A percentile compares a stretch with the other conserved stretches of the same genome.
Conservation (phyloP, 129 eudicot genomes). For the Deinandra increscens region DNA sequence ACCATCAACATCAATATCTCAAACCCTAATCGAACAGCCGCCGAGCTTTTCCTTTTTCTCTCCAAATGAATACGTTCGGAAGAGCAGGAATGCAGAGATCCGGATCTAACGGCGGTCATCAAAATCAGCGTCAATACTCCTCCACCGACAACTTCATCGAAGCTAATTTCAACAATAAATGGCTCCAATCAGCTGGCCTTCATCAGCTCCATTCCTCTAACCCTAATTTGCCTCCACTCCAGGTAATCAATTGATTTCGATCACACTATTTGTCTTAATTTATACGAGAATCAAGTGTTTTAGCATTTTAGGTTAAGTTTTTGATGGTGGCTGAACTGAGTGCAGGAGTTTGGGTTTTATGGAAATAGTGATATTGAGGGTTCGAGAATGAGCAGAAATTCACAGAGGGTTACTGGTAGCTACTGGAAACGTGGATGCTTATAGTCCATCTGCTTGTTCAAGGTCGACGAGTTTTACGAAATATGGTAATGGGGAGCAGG, state of each 20-base stretch:
- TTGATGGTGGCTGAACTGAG: background rate
- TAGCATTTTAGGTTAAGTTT: background rate
- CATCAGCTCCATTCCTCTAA: slow-evolving; percentile 59
- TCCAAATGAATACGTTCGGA: slow-evolving; percentile 50
- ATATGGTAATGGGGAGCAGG: slow-evolving; percentile 48
- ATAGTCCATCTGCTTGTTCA: slow-evolving; percentile 38
- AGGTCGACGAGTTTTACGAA: slow-evolving; percentile 45
- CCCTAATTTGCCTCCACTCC: slow-evolving; percentile 35
- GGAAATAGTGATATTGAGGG: slow-evolving; percentile 18
- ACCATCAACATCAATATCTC: slow-evolving; percentile 4
- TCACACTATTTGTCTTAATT: too few relatives aligned
- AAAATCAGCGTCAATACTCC: slow-evolving; percentile 39
- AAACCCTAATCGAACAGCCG: slow-evolving; percentile 25
- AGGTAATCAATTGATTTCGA: background rate
- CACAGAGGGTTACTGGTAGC: slow-evolving; percentile 47
- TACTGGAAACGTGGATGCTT: slow-evolving; percentile 42
- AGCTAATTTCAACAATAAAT: slow-evolving; percentile 46
- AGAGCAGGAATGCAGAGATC: slow-evolving; percentile 56
- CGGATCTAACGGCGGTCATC: slow-evolving; percentile 29
- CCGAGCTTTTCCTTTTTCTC: background rate
- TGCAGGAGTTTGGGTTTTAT: slow-evolving; percentile 53
- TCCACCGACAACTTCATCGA: slow-evolving; percentile 66
- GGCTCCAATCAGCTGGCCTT: slow-evolving; percentile 80
- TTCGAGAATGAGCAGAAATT: slow-evolving; percentile 20
- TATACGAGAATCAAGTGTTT: background rate